phyloP scores from a whole-genome alignment of 768 basidiomycete genomes.

The Terana coerulea region DNA sequence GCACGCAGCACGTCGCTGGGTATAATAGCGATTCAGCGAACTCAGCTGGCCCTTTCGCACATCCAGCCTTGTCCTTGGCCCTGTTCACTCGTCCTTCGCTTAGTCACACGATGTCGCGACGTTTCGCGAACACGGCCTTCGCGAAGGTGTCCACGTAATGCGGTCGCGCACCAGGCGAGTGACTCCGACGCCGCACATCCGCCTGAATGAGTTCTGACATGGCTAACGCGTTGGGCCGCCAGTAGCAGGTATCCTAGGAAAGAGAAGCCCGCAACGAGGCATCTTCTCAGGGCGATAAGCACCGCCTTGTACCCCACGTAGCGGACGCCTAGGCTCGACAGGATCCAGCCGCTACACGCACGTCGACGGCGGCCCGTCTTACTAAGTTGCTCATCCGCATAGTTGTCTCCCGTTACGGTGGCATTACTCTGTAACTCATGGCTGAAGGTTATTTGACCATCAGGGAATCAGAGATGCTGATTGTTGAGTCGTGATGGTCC shows the following conservation, averaged over 20 bases:
- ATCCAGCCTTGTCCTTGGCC: too few relatives aligned
- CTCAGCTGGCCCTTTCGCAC: too few relatives aligned
- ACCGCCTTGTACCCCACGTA: neutral
- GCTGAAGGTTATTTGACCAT: neutral
- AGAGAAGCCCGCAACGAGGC: slow-evolving; percentile 2
- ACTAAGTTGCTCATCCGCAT: too few relatives aligned
- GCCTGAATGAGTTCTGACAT: neutral
- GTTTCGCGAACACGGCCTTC: too few relatives aligned
- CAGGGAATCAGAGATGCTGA: too few relatives aligned
- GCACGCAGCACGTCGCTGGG: too few relatives aligned
- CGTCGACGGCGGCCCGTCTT: neutral
- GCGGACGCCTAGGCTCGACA: neutral
- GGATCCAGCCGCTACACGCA: neutral
- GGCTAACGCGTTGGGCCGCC: neutral
- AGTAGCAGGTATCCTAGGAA: slow-evolving; percentile 10
- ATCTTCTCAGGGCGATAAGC: neutral
- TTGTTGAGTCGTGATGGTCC: too few relatives aligned
- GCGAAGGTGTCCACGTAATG: too few relatives aligned
- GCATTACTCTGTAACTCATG: neutral
- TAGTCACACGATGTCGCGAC: too few relatives aligned
- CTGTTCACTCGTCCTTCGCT: too few relatives aligned
- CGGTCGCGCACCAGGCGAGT: too few relatives aligned
- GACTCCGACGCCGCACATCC: neutral
- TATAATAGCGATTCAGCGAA: too few relatives aligned
- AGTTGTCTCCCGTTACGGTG: neutral